Evolutionary conservation across 2,329 filamentous ascomycete genomes (phyloP), one percentile per base, ranked within the genome.

Genomic region (Xylariaceae sp.): DNA sequence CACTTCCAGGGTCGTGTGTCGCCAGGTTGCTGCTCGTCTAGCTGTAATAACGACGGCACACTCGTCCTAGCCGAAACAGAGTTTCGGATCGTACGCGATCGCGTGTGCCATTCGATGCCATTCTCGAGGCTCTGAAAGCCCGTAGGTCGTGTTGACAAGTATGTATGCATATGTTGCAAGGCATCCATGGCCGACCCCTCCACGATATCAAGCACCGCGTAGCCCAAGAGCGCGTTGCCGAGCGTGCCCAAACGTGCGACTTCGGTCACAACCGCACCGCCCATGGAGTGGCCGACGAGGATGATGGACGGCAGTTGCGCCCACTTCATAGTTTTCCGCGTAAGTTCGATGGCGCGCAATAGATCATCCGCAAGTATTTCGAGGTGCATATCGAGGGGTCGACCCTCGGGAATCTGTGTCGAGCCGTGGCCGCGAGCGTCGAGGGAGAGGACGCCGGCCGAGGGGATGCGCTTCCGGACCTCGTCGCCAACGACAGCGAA

Each of bases 151-250:
- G 86, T 90, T 1, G 87, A 85, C 17, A 99, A 78, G 67, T 96
- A 96, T 3, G 85, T 87, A 58, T 94, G 87, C 94, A 99, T 99
- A 68, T 87, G 91, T 67, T 90, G 85, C 46, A 99, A 76, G 2
- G 94, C 92, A 66, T 97, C 94, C 69, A 99, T 92, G 32, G 94
- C 94, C 0, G 89, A 95, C 11, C 94, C 89, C 70, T 99, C 94
- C 27, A 99, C 94, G 5, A 99, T 90, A 69, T 99, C 94, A 14
- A 99, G 75, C 7, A 97, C 91, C 3, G 85, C 89, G 69, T 92
- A 96, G 17, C 89, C 94, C 14, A 97, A 74, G 1, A 97, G 67
- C 22, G 83, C 78, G 35, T 71, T 67, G 1, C 86, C 88, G 33
- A 96, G 72, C 36, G 76, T 72, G 1, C 82, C 82, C 15, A 77